These are phyloP conservation scores for Alternaria gaisen DNA, from an alignment of 2,329 filamentous ascomycete species.

Conservation along the genomic window DNA sequence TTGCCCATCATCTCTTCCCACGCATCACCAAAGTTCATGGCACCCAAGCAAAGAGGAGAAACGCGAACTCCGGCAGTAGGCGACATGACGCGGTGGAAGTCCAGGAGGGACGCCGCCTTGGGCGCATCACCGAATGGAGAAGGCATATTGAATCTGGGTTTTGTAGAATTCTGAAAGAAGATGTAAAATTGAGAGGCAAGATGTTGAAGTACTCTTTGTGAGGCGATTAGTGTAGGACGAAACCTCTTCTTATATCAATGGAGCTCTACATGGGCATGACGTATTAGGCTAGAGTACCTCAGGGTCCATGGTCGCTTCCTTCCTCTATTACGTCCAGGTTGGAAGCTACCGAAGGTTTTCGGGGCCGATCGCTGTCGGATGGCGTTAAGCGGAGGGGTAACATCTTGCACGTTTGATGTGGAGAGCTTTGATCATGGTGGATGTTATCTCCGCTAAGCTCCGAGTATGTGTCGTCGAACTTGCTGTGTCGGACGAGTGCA, in stretches of 20 bases:
- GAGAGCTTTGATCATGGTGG: background rate
- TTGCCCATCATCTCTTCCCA: slow-evolving; percentile 56
- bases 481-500: background rate
- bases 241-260: slow-evolving; percentile 8
- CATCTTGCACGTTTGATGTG: background rate
- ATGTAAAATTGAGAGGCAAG: background rate
- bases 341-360: slow-evolving; percentile 1
- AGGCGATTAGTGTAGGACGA: background rate
- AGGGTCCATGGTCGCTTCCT: slow-evolving; percentile 1
- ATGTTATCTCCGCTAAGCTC: slow-evolving; percentile 15
- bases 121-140: slow-evolving; percentile 38
- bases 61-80: slow-evolving; percentile 62
- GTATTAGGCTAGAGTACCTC: background rate
- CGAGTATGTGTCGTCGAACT: background rate
- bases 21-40: slow-evolving; percentile 64
- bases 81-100: slow-evolving; percentile 62
- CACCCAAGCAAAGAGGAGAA: slow-evolving; percentile 62
- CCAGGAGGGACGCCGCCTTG: slow-evolving; percentile 54
- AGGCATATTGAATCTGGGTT: slow-evolving; percentile 21
- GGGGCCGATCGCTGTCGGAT: slow-evolving; percentile 8
- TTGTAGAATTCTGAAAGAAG: background rate
- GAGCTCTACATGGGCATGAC: slow-evolving; percentile 12
- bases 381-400: slow-evolving; percentile 19
- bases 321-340: background rate
- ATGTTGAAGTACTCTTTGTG: background rate